Evolutionary conservation across 371 early-diverging fungal species (phyloP).

Genomic region (Rhizopus sp.): DNA sequence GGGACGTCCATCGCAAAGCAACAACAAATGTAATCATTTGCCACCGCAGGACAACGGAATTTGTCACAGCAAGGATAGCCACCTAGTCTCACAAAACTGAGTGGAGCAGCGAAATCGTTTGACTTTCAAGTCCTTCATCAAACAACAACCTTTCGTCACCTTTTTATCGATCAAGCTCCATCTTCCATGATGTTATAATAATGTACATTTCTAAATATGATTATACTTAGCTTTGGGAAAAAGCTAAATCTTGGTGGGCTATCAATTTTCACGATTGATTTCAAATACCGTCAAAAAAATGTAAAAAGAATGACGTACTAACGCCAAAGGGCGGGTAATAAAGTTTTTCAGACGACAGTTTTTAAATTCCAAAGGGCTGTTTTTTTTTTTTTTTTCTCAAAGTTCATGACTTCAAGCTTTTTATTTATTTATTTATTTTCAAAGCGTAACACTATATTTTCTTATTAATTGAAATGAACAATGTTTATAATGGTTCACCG

Average conservation of each 20-base stretch:
- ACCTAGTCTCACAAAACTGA: constrained; percentile 9
- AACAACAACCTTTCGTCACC: constrained; percentile 10
- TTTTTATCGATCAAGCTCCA: constrained; percentile 11
- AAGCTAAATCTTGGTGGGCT: constrained; percentile 9
- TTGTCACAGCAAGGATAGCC: constrained; percentile 10
- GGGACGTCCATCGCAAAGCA: constrained; percentile 9
- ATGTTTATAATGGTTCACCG: too few relatives aligned
- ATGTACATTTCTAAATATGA: constrained; percentile 6
- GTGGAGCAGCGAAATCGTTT: constrained; percentile 12
- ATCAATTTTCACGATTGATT: constrained; percentile 3
- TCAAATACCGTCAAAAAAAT: too few relatives aligned
- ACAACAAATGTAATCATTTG: constrained; percentile 10
- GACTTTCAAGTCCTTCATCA: constrained; percentile 9
- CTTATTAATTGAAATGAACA: too few relatives aligned
- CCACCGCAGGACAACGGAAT: constrained; percentile 5
- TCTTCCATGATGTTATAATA: constrained; percentile 8
- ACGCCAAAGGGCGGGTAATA: too few relatives aligned
- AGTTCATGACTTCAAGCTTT: too few relatives aligned
- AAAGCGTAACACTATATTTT: too few relatives aligned
- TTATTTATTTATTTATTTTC: too few relatives aligned
- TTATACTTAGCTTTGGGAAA: constrained; percentile 10
- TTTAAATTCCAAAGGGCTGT: too few relatives aligned
- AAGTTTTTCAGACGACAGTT: too few relatives aligned
- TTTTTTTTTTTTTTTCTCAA: too few relatives aligned
- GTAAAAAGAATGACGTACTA: too few relatives aligned